These are phyloP conservation scores for Trypanosoma conorhini DNA, from an alignment of 208 protist genomes.

Conservation along the genomic window DNA sequence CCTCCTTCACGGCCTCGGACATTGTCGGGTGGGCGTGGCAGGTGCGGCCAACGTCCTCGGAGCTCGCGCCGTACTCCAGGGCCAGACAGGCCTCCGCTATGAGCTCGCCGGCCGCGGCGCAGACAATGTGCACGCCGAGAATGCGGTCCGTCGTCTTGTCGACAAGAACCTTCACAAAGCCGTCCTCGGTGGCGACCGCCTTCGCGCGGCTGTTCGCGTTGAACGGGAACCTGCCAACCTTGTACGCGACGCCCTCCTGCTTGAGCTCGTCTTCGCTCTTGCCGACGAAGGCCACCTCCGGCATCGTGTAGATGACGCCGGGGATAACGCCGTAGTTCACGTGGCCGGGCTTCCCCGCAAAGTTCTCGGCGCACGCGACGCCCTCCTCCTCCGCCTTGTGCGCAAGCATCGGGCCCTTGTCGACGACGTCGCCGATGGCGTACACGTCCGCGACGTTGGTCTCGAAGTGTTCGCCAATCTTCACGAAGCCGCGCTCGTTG, in stretches of 20 bases:
- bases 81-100: constrained; percentile 98
- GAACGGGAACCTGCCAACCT: constrained; percentile 98
- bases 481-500: constrained; percentile 92
- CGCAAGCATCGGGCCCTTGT: constrained; percentile 99
- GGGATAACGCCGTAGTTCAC: constrained; percentile 99
- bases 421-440: constrained; percentile 99
- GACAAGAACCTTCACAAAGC: constrained; percentile 98
- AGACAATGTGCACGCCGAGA: constrained; percentile 99
- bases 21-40: constrained; percentile 99
- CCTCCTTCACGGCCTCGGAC: constrained; percentile 99
- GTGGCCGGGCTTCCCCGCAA: constrained; percentile 93
- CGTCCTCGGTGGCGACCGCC: constrained; percentile 94
- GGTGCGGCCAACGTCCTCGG: constrained; percentile 98
- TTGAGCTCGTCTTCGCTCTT: constrained; percentile 98
- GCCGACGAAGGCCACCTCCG: constrained; percentile 98
- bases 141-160: constrained; percentile 97
- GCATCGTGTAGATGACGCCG: constrained; percentile 99
- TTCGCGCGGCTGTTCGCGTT: constrained; percentile 98
- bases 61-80: constrained; percentile 98
- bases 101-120: constrained; percentile 95
- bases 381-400: constrained; percentile 99
- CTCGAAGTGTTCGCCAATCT: constrained; percentile 94
- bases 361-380: constrained; percentile 93
- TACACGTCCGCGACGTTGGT: constrained; percentile 96
- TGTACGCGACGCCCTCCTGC: constrained; percentile 91